Percentiles rank a stretch among this genome's conserved stretches.
Conservation (phyloP, 257 asterid species). For the Hygrophila difformis region DNA sequence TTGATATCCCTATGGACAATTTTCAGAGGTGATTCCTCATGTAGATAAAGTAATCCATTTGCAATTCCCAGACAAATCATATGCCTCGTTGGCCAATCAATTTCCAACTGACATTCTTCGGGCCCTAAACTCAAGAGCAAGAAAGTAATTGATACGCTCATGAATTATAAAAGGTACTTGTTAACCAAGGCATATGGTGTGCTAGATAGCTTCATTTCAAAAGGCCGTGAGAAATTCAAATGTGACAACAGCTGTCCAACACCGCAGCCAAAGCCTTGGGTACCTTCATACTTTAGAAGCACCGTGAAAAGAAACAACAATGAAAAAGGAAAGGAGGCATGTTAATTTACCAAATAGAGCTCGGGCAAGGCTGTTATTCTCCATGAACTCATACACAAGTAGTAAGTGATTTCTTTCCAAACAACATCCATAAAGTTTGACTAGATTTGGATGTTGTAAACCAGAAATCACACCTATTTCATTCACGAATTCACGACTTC, state of each 20-base stretch:
- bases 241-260: no score
- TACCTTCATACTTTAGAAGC: no score
- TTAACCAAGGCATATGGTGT: no score
- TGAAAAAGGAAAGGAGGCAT: not conserved
- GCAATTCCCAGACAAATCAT: conserved; percentile 51
- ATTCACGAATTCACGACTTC: conserved; percentile 48
- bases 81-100: conserved; percentile 51
- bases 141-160: not conserved
- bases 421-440: conserved; percentile 48
- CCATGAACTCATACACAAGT: conserved; percentile 52
- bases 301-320: no score
- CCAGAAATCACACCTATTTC: conserved; percentile 63
- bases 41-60: conserved; percentile 50
- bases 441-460: conserved; percentile 53
- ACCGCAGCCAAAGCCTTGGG: no score
- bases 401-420: conserved; percentile 44
- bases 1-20: conserved; percentile 54
- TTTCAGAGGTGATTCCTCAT: conserved; percentile 48
- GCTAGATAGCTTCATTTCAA: no score
- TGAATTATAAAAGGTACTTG: no score
- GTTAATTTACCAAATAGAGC: conserved; percentile 43
- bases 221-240: no score
- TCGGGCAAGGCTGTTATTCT: conserved; percentile 51
- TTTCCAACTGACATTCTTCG: conserved; percentile 28
- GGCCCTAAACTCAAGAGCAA: conserved; percentile 22